phyloP scores from a whole-genome alignment of 2,329 filamentous ascomycete species.

The Pseudogymnoascus sp. region DNA sequence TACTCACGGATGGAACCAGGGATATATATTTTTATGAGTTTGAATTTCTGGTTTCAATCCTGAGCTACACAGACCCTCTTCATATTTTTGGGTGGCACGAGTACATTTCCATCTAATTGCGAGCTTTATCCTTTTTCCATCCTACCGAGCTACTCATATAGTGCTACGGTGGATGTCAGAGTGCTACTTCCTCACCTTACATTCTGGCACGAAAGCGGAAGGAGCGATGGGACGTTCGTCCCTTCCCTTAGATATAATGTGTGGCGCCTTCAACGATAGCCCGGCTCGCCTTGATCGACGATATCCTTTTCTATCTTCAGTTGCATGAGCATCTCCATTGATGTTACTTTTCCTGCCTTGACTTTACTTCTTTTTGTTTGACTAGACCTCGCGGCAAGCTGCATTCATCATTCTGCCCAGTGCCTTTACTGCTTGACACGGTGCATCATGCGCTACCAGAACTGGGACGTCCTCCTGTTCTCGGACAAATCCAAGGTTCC shows the following conservation, averaged over 20 bases:
- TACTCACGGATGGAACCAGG: background rate
- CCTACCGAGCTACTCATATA: background rate
- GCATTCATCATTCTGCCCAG: background rate
- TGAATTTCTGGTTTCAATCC: background rate
- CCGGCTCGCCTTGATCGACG: background rate
- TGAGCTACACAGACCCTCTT: background rate
- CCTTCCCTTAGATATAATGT: background rate
- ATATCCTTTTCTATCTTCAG: background rate
- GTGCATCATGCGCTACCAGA: conserved; percentile 68
- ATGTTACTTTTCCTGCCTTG: background rate
- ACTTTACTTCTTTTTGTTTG: background rate
- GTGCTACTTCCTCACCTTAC: background rate
- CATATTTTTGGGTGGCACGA: background rate
- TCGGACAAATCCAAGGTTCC: conserved; percentile 59
- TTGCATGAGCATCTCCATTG: conserved; percentile 1
- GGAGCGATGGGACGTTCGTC: background rate
- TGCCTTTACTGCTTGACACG: background rate
- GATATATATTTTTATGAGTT: background rate
- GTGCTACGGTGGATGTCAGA: background rate
- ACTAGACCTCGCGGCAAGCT: background rate
- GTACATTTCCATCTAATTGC: background rate
- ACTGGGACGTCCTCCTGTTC: conserved; percentile 83
- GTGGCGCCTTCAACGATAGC: no score
- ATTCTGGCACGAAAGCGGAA: background rate
- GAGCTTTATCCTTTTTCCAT: background rate